Evolutionary conservation across 768 basidiomycete genomes (phyloP).

Genomic region (Panellus pusillus): DNA sequence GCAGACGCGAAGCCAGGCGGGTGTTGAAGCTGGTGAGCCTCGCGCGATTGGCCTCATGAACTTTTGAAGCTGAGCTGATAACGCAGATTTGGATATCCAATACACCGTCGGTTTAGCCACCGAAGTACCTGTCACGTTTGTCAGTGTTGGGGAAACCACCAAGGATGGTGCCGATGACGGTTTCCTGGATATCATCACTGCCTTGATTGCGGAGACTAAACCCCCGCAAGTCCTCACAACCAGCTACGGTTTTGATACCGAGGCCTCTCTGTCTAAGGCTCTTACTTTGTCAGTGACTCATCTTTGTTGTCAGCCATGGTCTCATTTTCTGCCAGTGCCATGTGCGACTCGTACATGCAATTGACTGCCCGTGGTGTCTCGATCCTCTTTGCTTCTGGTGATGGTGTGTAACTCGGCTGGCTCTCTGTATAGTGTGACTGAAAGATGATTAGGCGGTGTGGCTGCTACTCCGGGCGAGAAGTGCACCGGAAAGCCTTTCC

Average conservation of each 20-base stretch:
- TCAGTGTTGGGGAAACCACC: slow-evolving; percentile 21
- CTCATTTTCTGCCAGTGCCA: slow-evolving; percentile 10
- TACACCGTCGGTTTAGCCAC: slow-evolving; percentile 30
- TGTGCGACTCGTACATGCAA: slow-evolving; percentile 21
- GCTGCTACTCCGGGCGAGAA: slow-evolving; percentile 31
- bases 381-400: slow-evolving; percentile 46
- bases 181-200: slow-evolving; percentile 20
- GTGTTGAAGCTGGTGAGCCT: slow-evolving; percentile 28
- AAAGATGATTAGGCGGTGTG: slow-evolving; percentile 33
- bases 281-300: slow-evolving; percentile 12
- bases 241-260: slow-evolving; percentile 50
- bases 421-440: too few relatives aligned
- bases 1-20: slow-evolving; percentile 25
- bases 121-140: slow-evolving; percentile 26
- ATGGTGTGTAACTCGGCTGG: not conserved
- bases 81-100: slow-evolving; percentile 25
- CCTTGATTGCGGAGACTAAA: slow-evolving; percentile 12
- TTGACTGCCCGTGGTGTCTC: slow-evolving; percentile 52
- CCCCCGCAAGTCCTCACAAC: slow-evolving; percentile 49
- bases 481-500: slow-evolving; percentile 37
- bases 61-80: not conserved
- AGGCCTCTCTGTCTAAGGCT: slow-evolving; percentile 30
- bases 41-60: not conserved
- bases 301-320: not conserved
- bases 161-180: slow-evolving; percentile 20